A percentile compares a stretch with the other conserved stretches of the same genome.
These are phyloP conservation scores for Eutrema heterophyllum DNA, from an alignment of 345 rosid genomes.

Conservation along the genomic window DNA sequence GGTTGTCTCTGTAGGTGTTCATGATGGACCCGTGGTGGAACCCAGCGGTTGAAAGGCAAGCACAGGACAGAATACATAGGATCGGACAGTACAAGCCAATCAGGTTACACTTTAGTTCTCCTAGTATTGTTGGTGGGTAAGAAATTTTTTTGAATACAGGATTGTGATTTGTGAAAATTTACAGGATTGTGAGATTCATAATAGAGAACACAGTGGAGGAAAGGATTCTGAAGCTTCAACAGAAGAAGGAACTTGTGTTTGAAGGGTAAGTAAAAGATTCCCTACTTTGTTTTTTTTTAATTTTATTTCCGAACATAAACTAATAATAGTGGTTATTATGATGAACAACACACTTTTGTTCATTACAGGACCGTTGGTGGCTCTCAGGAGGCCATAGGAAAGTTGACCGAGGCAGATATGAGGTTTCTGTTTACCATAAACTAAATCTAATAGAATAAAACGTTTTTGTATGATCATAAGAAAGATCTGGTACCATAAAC, in stretches of 20 bases:
- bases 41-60: slow-evolving; percentile 97
- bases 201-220: slow-evolving; percentile 95
- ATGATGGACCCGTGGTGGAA: slow-evolving; percentile 99
- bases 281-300: neutral
- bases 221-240: slow-evolving; percentile 85
- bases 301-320: neutral
- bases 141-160: neutral
- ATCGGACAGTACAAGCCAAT: slow-evolving; percentile 98
- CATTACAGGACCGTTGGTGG: slow-evolving; percentile 81
- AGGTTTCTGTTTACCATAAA: slow-evolving; percentile 62
- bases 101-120: slow-evolving; percentile 44
- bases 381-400: slow-evolving; percentile 73
- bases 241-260: slow-evolving; percentile 90
- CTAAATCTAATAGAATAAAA: neutral
- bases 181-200: slow-evolving; percentile 76
- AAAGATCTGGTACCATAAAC: neutral
- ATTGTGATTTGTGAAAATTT: slow-evolving; percentile 10
- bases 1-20: slow-evolving; percentile 53
- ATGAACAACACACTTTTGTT: neutral
- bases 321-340: too few relatives aligned
- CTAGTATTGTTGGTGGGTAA: neutral
- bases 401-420: slow-evolving; percentile 72
- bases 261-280: slow-evolving; percentile 65
- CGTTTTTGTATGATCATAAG: neutral
- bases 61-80: slow-evolving; percentile 95